Evolutionary conservation across 768 basidiomycete species (phyloP).

Genomic region (Hericium alpestre): DNA sequence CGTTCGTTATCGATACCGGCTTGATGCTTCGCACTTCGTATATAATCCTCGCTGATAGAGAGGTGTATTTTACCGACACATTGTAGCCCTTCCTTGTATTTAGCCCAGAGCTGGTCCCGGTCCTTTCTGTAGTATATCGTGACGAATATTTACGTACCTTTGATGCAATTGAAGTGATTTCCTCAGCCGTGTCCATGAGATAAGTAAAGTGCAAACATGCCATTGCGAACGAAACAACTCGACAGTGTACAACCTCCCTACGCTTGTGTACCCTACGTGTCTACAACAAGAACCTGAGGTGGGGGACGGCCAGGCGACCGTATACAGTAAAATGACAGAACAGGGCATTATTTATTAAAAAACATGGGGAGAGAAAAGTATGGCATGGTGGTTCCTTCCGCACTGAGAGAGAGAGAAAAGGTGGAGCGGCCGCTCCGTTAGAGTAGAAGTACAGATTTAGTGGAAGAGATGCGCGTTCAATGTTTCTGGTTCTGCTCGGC

Average conservation of each 20-base stretch:
- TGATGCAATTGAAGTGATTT: too few relatives aligned
- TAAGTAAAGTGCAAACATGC: background rate
- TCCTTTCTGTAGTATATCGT: background rate
- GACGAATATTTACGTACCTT: too few relatives aligned
- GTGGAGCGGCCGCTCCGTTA: background rate
- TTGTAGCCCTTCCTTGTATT: background rate
- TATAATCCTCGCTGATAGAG: background rate
- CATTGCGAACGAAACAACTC: conserved; percentile 9
- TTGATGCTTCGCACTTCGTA: background rate
- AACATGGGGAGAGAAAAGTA: background rate
- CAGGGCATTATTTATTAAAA: background rate
- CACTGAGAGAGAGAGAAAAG: too few relatives aligned
- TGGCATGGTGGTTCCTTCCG: background rate
- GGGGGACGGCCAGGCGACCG: background rate
- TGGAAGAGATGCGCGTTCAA: background rate
- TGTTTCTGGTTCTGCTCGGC: conserved; percentile 21
- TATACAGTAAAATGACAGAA: background rate
- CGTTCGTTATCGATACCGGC: background rate
- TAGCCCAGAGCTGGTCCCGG: background rate
- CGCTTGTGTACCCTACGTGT: background rate
- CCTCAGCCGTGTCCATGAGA: background rate
- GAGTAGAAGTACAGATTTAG: background rate
- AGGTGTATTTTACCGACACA: background rate
- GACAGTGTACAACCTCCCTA: conserved; percentile 4
- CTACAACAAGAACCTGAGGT: background rate